A percentile compares a stretch with the other conserved stretches of the same genome.
Conservation (phyloP, 495 filamentous ascomycete genomes). For the Neurospora sp. region DNA sequence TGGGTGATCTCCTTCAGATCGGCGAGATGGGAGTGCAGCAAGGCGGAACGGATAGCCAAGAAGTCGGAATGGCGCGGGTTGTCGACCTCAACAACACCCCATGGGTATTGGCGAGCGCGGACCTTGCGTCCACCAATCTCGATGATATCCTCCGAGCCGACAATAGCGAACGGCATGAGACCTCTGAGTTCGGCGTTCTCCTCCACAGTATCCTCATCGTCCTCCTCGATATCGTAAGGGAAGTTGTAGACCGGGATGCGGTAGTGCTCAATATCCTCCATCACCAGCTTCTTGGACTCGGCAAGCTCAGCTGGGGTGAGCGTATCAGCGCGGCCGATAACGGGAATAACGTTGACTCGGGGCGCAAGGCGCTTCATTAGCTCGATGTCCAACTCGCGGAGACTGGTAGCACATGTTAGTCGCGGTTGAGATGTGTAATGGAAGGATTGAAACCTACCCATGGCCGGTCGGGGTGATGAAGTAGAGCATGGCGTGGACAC, state of each 20-base stretch:
- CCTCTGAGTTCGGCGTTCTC: constrained; percentile 96
- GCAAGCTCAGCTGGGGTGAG: constrained; percentile 93
- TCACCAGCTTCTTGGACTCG: constrained; percentile 98
- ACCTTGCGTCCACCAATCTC: constrained; percentile 89
- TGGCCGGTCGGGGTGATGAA: constrained; percentile 98
- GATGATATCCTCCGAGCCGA: constrained; percentile 89
- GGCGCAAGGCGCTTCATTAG: constrained; percentile 98
- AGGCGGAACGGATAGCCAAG: constrained; percentile 88
- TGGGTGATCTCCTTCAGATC: constrained; percentile 99
- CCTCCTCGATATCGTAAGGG: constrained; percentile 98
- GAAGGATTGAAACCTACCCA: constrained; percentile 46
- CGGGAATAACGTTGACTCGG: constrained; percentile 96
- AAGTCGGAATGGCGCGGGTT: constrained; percentile 99
- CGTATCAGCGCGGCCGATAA: constrained; percentile 96
- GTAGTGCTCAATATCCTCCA: constrained; percentile 99
- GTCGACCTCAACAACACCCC: constrained; percentile 97
- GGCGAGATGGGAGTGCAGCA: constrained; percentile 93
- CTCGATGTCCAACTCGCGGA: constrained; percentile 97
- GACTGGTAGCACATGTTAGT: constrained; percentile 41
- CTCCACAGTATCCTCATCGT: constrained; percentile 98
- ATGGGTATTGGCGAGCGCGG: constrained; percentile 92
- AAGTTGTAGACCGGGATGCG: constrained; percentile 99
- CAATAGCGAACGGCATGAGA: constrained; percentile 97
- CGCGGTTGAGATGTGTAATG: neutral
- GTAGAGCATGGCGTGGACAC: constrained; percentile 94